Conservation (phyloP, 1,284 basidiomycete species). For the Sporisorium exsertum region DNA sequence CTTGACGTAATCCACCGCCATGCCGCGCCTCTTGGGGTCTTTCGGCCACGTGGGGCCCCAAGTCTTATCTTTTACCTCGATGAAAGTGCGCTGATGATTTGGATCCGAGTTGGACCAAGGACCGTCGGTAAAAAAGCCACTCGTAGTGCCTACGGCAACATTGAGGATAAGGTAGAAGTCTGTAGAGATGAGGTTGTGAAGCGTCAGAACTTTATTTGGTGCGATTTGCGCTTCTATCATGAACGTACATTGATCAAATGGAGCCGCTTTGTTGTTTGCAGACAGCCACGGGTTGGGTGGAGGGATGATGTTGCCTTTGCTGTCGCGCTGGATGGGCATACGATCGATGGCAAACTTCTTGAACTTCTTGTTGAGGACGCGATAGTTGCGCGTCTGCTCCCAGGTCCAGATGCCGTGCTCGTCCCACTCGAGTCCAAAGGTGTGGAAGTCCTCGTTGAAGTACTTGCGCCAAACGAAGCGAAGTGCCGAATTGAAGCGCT, state of each 20-base stretch:
- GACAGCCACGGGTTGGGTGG: constrained; percentile 75
- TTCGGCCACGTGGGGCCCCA: constrained; percentile 48
- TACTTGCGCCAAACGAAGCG: constrained; percentile 77
- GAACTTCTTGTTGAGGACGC: too few species aligned
- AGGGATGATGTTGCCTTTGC: constrained; percentile 49
- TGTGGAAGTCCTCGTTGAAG: constrained; percentile 75
- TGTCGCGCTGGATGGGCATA: constrained; percentile 73
- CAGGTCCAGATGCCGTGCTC: too few species aligned
- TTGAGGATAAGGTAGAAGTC: constrained; percentile 85
- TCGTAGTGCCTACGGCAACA: constrained; percentile 83
- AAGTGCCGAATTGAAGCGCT: constrained; percentile 69
- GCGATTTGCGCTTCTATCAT: too few species aligned
- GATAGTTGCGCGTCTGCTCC: too few species aligned
- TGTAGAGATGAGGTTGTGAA: too few species aligned
- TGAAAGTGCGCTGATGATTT: constrained; percentile 80
- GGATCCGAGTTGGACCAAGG: constrained; percentile 80
- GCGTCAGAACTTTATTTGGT: too few species aligned
- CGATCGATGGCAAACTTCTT: too few species aligned
- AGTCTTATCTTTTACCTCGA: constrained; percentile 69
- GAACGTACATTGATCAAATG: constrained; percentile 77
- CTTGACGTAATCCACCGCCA: constrained; percentile 80
- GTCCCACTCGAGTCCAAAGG: too few species aligned
- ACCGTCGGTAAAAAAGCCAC: constrained; percentile 78
- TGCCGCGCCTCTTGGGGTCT: constrained; percentile 72
- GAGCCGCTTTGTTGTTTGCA: constrained; percentile 74